Percentiles rank a stretch among this genome's conserved stretches.
phyloP scores from a whole-genome alignment of 495 filamentous ascomycete genomes.

The Aspergillus sclerotiicarbonarius region DNA sequence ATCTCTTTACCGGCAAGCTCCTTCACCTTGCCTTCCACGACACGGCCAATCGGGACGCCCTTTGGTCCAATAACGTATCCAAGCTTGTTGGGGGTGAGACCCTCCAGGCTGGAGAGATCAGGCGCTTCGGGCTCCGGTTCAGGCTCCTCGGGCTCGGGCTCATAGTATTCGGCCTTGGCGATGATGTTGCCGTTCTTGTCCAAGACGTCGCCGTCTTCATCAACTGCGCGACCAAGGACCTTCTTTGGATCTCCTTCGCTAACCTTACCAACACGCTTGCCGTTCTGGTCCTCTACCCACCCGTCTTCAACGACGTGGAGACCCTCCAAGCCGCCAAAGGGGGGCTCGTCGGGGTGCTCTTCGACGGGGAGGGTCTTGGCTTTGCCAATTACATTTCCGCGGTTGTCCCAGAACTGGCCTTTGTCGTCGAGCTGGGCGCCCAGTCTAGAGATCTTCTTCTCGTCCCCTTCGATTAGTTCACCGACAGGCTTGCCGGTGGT shows the following conservation, averaged over 20 bases:
- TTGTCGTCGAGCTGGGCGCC: slow-evolving; percentile 58
- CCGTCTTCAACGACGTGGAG: slow-evolving; percentile 59
- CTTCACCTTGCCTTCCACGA: slow-evolving; percentile 67
- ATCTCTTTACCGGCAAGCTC: slow-evolving; percentile 75
- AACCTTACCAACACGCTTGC: slow-evolving; percentile 56
- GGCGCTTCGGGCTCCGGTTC: slow-evolving; percentile 47
- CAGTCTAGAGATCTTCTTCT: slow-evolving; percentile 54
- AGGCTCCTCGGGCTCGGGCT: slow-evolving; percentile 27
- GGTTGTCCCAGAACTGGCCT: slow-evolving; percentile 62
- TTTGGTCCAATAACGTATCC: slow-evolving; percentile 76
- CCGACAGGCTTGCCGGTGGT: slow-evolving; percentile 54
- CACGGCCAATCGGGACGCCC: slow-evolving; percentile 70
- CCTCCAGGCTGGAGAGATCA: slow-evolving; percentile 70
- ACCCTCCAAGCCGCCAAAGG: slow-evolving; percentile 64
- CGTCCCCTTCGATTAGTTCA: slow-evolving; percentile 58
- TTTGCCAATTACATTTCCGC: slow-evolving; percentile 58
- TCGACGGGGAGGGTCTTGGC: slow-evolving; percentile 59
- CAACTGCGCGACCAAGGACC: slow-evolving; percentile 58
- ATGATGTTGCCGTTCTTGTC: slow-evolving; percentile 62
- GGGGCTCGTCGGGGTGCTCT: slow-evolving; percentile 55
- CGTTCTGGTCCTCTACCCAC: slow-evolving; percentile 58
- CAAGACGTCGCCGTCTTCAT: slow-evolving; percentile 64
- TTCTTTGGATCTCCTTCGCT: slow-evolving; percentile 64
- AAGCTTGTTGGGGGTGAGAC: slow-evolving; percentile 81
- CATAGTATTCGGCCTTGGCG: slow-evolving; percentile 59